These are phyloP conservation scores for Colletotrichum sp. DNA, from an alignment of 2,329 filamentous ascomycete genomes.

Conservation along the genomic window DNA sequence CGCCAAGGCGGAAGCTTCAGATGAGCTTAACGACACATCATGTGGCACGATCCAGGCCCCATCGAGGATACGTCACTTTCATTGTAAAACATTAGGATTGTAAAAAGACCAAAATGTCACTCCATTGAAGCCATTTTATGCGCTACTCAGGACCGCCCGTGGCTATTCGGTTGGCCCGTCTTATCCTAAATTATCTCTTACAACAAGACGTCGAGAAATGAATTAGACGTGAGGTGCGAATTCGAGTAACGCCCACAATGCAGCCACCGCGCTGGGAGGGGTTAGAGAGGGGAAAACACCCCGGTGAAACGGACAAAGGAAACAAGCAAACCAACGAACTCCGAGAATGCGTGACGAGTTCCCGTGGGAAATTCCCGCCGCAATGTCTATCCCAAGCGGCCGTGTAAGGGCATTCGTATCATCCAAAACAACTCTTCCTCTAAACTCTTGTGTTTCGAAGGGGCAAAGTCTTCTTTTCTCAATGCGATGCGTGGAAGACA, in stretches of 20 bases:
- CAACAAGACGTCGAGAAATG: neutral
- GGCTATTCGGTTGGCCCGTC: neutral
- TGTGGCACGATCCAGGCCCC: neutral
- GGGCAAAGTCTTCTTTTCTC: constrained; percentile 14
- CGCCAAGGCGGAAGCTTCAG: neutral
- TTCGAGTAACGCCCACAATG: neutral
- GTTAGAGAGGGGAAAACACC: neutral
- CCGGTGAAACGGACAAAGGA: neutral
- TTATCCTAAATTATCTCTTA: neutral
- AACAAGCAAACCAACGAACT: neutral
- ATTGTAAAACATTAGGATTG: constrained; percentile 1
- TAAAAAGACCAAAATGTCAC: neutral
- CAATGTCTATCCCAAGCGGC: constrained; percentile 3
- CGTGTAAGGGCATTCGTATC: neutral
- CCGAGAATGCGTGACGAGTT: neutral
- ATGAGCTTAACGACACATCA: neutral
- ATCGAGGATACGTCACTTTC: neutral
- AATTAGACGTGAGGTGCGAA: neutral
- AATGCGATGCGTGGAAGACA: constrained; percentile 75
- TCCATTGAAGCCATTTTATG: neutral
- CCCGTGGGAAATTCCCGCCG: neutral
- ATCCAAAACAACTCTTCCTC: constrained; percentile 7
- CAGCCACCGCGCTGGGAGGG: constrained; percentile 2
- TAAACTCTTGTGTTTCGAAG: neutral
- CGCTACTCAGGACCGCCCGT: neutral